Base-by-base conservation (phyloP, 345 rosid species). In the Psidium guajava region DNA sequence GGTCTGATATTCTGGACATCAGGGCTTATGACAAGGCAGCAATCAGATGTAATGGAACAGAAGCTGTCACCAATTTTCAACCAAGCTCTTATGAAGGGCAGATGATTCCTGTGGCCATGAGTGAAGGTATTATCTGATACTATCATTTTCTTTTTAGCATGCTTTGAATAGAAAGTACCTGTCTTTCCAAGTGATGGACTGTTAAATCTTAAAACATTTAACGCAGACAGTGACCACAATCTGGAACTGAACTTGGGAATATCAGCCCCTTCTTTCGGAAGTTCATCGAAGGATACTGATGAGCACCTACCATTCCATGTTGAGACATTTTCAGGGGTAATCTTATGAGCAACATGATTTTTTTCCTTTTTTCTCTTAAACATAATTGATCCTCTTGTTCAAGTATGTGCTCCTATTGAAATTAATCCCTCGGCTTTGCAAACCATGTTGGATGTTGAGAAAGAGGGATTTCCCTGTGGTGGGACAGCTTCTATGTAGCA, bases 11-110 rank as follows among this genome's bases (percentile, higher is more conserved):
- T 90, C 85, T 92, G 94, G 89, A 89, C 90, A 91, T 89, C 90
- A 97, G 99, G 97, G 99, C 97, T 91, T 95, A 94, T 91, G 99
- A 97, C 87, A 94, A 92, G 94, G 99, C 99, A 55, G 98, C 98
- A 42, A 95, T 97, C 90, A 93, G 91, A 88, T 90, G 91, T 84
- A 97, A 92, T 57, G 99, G 98, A 82, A 92, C 93, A 86, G 99
- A 97, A 90, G 99, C 98, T 6, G 95, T 96, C 53, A 96, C 99
- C 87, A 97, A 97, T 89, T 97, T 97, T 74, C 97, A 94, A 88
- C 89, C 92, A 27, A 91, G 95, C 86, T 84, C 94, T 40, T 97
- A 94, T 90, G 92, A 93, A 83, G 93, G 94, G 85, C 94, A 93
- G 83, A 91, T 89, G 82, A 88, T 81, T 69, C 84, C 92, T 32